A percentile compares a stretch with the other conserved stretches of the same genome.
Conservation (phyloP, 1,284 basidiomycete species). For the Trametes hirsuta region DNA sequence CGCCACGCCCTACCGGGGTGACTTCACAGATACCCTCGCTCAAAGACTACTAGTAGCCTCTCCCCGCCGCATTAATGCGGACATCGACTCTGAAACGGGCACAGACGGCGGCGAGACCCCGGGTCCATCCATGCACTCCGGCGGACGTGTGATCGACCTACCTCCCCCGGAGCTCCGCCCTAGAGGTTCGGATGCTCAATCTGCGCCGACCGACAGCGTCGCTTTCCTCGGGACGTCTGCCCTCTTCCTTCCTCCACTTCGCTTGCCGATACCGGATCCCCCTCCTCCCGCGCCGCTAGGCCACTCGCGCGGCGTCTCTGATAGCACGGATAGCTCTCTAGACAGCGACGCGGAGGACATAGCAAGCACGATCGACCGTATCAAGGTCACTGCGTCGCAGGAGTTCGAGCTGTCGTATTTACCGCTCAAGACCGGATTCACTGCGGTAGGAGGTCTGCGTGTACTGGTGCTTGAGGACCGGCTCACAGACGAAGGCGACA, state of each 20-base stretch:
- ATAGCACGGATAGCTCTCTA: conserved; percentile 28
- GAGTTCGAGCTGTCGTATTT: conserved; percentile 67
- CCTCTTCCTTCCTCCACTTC: conserved; percentile 43
- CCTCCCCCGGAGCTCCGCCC: conserved; percentile 52
- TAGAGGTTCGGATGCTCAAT: conserved; percentile 27
- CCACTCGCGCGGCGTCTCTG: conserved; percentile 24
- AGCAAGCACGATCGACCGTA: conserved; percentile 23
- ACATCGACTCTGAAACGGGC: conserved; percentile 33
- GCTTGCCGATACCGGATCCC: conserved; percentile 19
- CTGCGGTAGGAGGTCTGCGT: conserved; percentile 63
- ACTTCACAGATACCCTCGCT: conserved; percentile 51
- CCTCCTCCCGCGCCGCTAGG: background rate
- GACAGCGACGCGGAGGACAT: conserved; percentile 40
- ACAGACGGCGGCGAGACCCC: conserved; percentile 30
- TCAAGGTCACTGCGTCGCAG: conserved; percentile 37
- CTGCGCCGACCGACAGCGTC: conserved; percentile 33
- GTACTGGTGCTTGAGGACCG: conserved; percentile 62
- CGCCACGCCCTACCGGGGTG: conserved; percentile 38
- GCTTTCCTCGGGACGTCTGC: conserved; percentile 59
- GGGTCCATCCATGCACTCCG: conserved; percentile 23
- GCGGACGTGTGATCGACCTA: conserved; percentile 29
- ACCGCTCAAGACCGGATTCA: conserved; percentile 57
- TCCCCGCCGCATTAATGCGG: conserved; percentile 27
- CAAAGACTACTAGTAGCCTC: conserved; percentile 53
- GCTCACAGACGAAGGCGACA: conserved; percentile 46